Conservation (phyloP, 495 filamentous ascomycete genomes). For the Letharia lupina region DNA sequence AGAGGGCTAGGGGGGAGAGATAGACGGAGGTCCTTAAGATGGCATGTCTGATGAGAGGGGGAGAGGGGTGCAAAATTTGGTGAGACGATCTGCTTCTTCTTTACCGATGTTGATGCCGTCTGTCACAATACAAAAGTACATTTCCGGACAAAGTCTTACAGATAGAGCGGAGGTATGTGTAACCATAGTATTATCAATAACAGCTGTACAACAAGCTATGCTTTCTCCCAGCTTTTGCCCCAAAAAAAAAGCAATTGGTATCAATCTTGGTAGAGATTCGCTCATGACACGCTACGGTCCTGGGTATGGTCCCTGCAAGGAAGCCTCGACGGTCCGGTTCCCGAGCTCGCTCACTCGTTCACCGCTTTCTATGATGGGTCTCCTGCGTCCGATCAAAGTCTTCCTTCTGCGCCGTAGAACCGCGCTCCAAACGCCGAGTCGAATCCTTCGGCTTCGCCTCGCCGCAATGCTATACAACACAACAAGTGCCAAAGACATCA, state of each 20-base stretch:
- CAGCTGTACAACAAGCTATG: not conserved
- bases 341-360: not conserved
- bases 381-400: not conserved
- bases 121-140: not conserved
- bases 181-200: not conserved
- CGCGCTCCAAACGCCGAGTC: not conserved
- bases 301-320: not conserved
- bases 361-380: not conserved
- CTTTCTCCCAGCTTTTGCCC: not conserved
- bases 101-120: not conserved
- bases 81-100: not conserved
- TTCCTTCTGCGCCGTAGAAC: not conserved
- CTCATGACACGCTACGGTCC: not conserved
- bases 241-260: not conserved
- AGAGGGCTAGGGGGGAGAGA: conserved; percentile 33
- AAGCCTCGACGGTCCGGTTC: not conserved
- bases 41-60: not conserved
- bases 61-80: not conserved
- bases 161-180: not conserved
- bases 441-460: not conserved
- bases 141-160: not conserved
- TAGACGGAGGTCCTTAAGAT: not conserved
- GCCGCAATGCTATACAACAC: not conserved
- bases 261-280: not conserved
- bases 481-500: not conserved